Evolutionary conservation across 2,329 filamentous ascomycete species (phyloP).

Genomic region (Colletotrichum australisinense): DNA sequence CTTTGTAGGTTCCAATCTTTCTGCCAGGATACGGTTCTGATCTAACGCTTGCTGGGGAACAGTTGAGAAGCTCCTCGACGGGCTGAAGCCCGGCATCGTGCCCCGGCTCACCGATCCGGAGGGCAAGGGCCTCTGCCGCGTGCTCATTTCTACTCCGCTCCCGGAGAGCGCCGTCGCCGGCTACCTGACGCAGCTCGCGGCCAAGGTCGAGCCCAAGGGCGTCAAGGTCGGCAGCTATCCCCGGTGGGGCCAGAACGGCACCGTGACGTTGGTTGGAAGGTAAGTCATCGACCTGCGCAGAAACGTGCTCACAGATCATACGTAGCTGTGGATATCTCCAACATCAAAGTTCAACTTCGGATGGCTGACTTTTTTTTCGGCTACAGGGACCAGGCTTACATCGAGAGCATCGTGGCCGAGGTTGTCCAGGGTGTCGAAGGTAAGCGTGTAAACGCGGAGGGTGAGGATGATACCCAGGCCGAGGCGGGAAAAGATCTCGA

Average conservation of each 20-base stretch:
- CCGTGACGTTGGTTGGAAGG: conserved; percentile 85
- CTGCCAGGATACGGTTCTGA: background rate
- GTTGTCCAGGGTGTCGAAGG: conserved; percentile 83
- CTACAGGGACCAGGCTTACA: conserved; percentile 75
- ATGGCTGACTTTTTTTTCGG: conserved; percentile 8
- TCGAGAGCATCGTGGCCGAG: conserved; percentile 83
- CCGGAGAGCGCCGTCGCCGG: conserved; percentile 86
- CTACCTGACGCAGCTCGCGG: conserved; percentile 84
- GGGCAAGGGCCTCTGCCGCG: conserved; percentile 81
- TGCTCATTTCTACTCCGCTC: conserved; percentile 88
- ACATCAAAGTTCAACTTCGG: background rate
- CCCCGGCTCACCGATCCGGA: conserved; percentile 82
- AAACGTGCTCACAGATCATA: background rate
- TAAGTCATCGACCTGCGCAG: conserved; percentile 43
- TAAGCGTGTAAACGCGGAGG: conserved; percentile 75
- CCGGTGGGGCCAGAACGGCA: conserved; percentile 91
- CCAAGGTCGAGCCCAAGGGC: conserved; percentile 77
- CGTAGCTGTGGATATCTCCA: background rate
- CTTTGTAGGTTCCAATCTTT: conserved; percentile 66
- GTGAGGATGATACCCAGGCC: conserved; percentile 67
- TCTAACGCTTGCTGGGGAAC: conserved; percentile 3
- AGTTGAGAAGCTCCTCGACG: conserved; percentile 81
- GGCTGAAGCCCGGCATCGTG: conserved; percentile 76
- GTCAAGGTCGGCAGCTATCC: conserved; percentile 98
- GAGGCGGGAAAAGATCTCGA: conserved; percentile 9